Evolutionary conservation across 257 asterid species (phyloP).

Genomic region (Salvia splendens): DNA sequence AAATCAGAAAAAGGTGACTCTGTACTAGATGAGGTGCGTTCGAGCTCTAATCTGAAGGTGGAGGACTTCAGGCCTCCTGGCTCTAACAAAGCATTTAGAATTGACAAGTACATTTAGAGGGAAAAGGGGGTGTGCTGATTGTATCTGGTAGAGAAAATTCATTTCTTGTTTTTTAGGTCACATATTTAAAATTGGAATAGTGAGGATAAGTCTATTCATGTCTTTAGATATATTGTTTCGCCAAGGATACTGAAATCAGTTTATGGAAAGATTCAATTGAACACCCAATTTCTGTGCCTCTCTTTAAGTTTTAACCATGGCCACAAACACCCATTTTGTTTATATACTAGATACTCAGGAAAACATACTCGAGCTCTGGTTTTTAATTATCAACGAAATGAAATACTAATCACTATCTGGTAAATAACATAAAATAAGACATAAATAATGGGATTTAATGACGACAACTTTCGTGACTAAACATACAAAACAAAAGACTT

Average conservation of each 20-base stretch:
- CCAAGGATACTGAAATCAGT: conserved; percentile 9
- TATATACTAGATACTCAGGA: too few relatives aligned
- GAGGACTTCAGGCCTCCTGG: conserved; percentile 54
- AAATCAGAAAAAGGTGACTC: conserved; percentile 63
- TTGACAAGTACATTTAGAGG: conserved; percentile 51
- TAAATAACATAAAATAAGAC: too few relatives aligned
- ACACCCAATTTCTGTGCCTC: conserved; percentile 14
- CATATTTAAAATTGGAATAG: conserved; percentile 33
- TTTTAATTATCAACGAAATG: too few relatives aligned
- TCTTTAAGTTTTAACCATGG: not conserved
- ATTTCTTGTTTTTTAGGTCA: conserved; percentile 30
- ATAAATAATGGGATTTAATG: too few relatives aligned
- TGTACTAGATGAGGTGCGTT: conserved; percentile 47
- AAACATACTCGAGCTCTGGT: too few relatives aligned
- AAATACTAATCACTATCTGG: too few relatives aligned
- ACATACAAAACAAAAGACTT: too few relatives aligned
- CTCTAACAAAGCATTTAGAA: conserved; percentile 37
- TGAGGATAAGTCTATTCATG: conserved; percentile 15
- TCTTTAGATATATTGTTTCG: conserved; percentile 12
- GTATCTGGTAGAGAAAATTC: conserved; percentile 35
- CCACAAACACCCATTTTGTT: too few relatives aligned
- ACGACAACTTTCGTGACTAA: too few relatives aligned
- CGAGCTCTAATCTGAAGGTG: conserved; percentile 44
- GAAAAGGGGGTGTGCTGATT: conserved; percentile 28
- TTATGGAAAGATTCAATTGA: conserved; percentile 27